Base-by-base conservation (phyloP, 495 filamentous ascomycete species). In the Bacidia rubella region DNA sequence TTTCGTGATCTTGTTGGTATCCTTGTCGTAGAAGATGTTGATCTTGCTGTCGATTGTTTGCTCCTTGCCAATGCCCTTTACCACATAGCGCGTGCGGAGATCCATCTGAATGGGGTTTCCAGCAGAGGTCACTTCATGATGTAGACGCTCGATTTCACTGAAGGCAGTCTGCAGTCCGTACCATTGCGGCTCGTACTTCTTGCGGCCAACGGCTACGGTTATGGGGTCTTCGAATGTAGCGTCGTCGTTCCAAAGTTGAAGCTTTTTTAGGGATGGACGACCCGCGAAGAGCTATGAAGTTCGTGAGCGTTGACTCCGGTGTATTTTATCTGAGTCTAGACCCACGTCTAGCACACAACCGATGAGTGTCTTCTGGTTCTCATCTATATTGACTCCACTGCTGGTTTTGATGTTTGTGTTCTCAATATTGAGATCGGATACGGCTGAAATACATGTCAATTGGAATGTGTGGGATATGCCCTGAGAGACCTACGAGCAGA, bases 71-170 rank as follows among this genome's bases (percentile, higher is more conserved):
- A 78, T 59, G 0, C 71, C 73, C 60, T 77, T 78, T 7, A 80
- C 52, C 2, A 68, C 68, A 59, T 80, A 81, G 38, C 65, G 63
- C 22, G 72, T 78, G 46, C 66, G 66, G 40, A 80, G 41, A 12
- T 74, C 66, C 51, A 81, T 63, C 26, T 64, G 63, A 43, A 81
- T 77, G 10, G 78, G 77, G 40, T 81, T 77, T 4, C 75, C 73
- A 2, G 62, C 58, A n/a, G 60, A 65, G 2, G 67, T 73, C 21
- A 80, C 74, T 29, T 65, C 54, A 57, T 79, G 74, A 43, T 63
- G 59, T 15, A 72, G 64, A 22, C 72, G 70, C 59, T 74, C 65
- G 59, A 73, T 74, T 25, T 68, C 62, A 41, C 60, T 65, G 56
- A 73, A 74, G 2, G 67, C 70, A 2, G 60, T 53, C 55, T 71